Base-by-base conservation (phyloP, 2,329 filamentous ascomycete species). In the Tolypocladium nubicola region DNA sequence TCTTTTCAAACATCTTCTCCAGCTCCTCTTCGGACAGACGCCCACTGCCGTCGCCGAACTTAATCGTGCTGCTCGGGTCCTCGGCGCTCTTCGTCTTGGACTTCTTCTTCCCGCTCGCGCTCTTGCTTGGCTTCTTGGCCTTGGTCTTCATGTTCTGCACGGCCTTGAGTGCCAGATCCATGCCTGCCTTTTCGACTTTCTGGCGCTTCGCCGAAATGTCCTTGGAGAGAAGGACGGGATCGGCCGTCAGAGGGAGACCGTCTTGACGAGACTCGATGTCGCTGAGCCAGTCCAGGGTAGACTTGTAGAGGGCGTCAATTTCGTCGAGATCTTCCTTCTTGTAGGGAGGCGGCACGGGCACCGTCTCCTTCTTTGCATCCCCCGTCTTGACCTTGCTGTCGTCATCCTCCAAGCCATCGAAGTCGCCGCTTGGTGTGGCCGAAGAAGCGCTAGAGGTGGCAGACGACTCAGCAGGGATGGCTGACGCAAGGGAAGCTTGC, bases 381-480 rank as follows among this genome's bases (percentile, higher is more conserved):
- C 70, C 63, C 13, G 69, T 75, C 63, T 69, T 81, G 65, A 67
- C 64, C 30, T 54, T 57, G 65, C 67, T 39, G 68, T 76, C 73
- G 26, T 90, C 87, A 55, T 94, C 90, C 61, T 96, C 91, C 1
- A 94, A 82, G n/a, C 85, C 88, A 39, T 85, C 89, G 65, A 89
- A 85, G 3, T 84, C 82, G 43, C 76, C 78, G 13, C 78, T 70
- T 1, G 80, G 70, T 1, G 79, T 75, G 19, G 80, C 74, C 6
- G 80, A 68, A 1, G 77, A 71, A 9, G 79, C 60, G 8, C 76
- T 73, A 21, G 77, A 69, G 57, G 70, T 74, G 3, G 56, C 37
- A 4, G 54, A 54, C 16, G 60, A 49, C 11, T 23, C 38, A 13
- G 38, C 30, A 2, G 55, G 45, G 41, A n/a, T 47, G 16, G 56